These are phyloP conservation scores for Kwoniella shandongensis DNA, from an alignment of 768 basidiomycete species.

Conservation along the genomic window DNA sequence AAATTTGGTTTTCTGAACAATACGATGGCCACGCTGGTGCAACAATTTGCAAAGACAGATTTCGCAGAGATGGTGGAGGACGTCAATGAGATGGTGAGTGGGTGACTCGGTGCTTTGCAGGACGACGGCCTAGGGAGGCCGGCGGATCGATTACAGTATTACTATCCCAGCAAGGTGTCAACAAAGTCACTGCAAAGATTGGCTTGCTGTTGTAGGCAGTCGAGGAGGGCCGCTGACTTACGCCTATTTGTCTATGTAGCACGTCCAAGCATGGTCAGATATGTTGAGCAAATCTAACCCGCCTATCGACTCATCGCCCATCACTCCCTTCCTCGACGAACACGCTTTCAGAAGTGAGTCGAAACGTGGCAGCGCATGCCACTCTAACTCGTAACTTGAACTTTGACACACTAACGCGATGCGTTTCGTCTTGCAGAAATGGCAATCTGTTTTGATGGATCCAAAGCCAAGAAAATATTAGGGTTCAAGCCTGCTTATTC, in stretches of 20 bases:
- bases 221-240: not conserved
- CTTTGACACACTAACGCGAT: no score
- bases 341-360: constrained; percentile 49
- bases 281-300: constrained; percentile 48
- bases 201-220: not conserved
- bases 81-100: constrained; percentile 51
- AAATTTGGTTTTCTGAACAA: constrained; percentile 50
- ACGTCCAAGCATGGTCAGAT: constrained; percentile 50
- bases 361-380: no score
- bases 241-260: constrained; percentile 9
- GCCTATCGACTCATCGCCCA: constrained; percentile 42
- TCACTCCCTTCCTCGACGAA: constrained; percentile 47
- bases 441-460: constrained; percentile 49
- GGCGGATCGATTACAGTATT: not conserved
- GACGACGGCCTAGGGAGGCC: not conserved
- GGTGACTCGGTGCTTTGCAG: not conserved
- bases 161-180: no score
- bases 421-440: constrained; percentile 25
- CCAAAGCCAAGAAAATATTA: constrained; percentile 35
- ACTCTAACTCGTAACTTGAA: not conserved
- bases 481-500: constrained; percentile 40
- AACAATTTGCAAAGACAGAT: constrained; percentile 50
- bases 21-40: constrained; percentile 40
- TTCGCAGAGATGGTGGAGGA: constrained; percentile 50
- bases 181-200: not conserved